Conservation (phyloP, 208 protist genomes). For the Entamoeba moshkovskii region DNA sequence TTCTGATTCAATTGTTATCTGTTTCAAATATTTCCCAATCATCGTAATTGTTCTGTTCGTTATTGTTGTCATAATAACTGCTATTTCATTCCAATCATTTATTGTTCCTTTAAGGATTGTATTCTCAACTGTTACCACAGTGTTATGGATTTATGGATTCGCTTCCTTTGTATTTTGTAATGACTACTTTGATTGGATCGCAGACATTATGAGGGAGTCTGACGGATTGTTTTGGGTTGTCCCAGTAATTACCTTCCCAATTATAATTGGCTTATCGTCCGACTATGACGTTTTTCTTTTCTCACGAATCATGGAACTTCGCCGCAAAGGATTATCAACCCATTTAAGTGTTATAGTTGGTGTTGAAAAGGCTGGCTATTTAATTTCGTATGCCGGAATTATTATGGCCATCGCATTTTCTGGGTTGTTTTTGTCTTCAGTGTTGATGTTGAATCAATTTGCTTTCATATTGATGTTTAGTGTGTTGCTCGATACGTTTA, state of each 20-base stretch:
- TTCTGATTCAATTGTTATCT: not conserved
- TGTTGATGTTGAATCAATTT: constrained; percentile 37
- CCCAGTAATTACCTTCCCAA: constrained; percentile 38
- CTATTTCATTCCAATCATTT: constrained; percentile 34
- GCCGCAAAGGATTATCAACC: not conserved
- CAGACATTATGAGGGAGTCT: not conserved
- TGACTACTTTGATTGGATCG: constrained; percentile 25
- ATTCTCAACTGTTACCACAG: constrained; percentile 35
- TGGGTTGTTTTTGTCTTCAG: constrained; percentile 38
- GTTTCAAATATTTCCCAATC: constrained; percentile 31
- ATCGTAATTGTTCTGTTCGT: constrained; percentile 23
- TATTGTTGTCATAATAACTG: constrained; percentile 38
- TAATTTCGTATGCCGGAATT: constrained; percentile 46
- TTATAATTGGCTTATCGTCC: constrained; percentile 46
- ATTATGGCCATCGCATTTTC: constrained; percentile 49
- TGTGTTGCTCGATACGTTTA: constrained; percentile 48
- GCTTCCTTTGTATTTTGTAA: constrained; percentile 38
- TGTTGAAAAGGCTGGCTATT: constrained; percentile 26
- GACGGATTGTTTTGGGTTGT: constrained; percentile 26
- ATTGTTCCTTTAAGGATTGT: constrained; percentile 40
- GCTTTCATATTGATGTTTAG: constrained; percentile 39
- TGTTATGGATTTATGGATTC: constrained; percentile 33
- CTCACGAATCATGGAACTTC: constrained; percentile 30
- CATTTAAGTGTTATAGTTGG: constrained; percentile 18
- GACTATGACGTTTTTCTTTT: constrained; percentile 52